Percentiles rank a stretch among this genome's conserved stretches.
Evolutionary conservation across 805 yeast species (phyloP).

Genomic region (Zygosaccharomyces pseudorouxii): DNA sequence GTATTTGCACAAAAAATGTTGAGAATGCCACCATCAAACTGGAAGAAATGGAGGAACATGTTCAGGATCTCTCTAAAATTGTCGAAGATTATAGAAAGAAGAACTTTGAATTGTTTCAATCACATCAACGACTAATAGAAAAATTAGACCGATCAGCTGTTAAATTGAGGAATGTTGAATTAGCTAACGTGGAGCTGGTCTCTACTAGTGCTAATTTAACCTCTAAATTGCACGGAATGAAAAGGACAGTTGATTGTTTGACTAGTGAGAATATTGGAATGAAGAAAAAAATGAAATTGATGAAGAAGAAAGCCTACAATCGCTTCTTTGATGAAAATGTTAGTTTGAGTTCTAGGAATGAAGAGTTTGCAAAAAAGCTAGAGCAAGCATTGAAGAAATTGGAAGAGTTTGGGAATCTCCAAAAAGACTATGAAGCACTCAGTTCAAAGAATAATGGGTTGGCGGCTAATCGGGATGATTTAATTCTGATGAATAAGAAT

Average conservation of each 20-base stretch:
- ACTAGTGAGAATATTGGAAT: not conserved
- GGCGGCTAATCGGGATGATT: not conserved
- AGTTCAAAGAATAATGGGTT: not conserved
- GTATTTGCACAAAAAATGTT: not conserved
- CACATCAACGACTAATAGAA: not conserved
- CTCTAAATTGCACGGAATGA: not conserved
- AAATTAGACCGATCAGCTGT: not conserved
- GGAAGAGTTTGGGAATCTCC: not conserved
- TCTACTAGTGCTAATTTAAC: not conserved
- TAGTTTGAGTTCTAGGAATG: not conserved
- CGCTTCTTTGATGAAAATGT: constrained; percentile 1
- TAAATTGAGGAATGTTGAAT: not conserved
- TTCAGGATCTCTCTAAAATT: not conserved
- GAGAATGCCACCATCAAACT: not conserved
- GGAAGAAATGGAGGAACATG: not conserved
- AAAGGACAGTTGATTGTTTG: not conserved
- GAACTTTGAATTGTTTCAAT: not conserved
- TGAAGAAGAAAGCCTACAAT: not conserved
- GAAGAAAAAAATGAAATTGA: not conserved
- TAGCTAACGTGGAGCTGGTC: not conserved
- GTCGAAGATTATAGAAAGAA: not conserved
- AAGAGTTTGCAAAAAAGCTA: not conserved
- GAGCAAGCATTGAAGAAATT: not conserved
- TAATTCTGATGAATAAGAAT: not conserved
- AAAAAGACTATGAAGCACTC: not conserved